These are phyloP conservation scores for Fraxinus cuspidata DNA, from an alignment of 257 asterid species.

Conservation along the genomic window DNA sequence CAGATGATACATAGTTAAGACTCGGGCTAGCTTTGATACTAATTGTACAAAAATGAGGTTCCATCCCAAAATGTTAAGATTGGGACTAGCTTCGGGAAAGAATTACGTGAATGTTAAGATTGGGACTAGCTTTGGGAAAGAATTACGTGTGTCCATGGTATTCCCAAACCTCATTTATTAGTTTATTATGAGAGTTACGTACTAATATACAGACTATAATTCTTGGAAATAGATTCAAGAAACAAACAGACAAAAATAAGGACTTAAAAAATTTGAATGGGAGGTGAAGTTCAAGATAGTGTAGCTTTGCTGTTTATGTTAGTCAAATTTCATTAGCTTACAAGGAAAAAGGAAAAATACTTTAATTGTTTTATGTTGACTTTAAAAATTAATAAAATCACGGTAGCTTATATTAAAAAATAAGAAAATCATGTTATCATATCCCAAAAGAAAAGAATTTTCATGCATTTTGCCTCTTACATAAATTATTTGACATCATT, in stretches of 20 bases:
- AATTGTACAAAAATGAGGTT: no score
- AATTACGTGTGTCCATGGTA: neutral
- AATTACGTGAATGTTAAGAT: no score
- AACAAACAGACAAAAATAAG: neutral
- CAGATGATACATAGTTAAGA: no score
- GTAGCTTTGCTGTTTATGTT: neutral
- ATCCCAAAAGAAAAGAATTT: no score
- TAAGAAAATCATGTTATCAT: no score
- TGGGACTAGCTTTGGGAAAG: no score
- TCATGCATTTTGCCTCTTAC: no score
- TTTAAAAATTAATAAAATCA: neutral
- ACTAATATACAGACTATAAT: neutral
- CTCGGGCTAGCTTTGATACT: no score
- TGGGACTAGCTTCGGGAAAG: no score
- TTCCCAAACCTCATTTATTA: neutral
- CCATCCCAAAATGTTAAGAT: no score
- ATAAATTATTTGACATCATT: no score
- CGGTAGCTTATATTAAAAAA: no score
- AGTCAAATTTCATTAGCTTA: neutral
- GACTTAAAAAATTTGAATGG: conserved; percentile 4
- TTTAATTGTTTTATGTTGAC: neutral
- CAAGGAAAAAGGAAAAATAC: neutral
- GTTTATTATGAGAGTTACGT: neutral
- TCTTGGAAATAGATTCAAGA: neutral
- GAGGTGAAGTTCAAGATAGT: neutral